These are phyloP conservation scores for Curvularia sp. DNA, from an alignment of 2,329 filamentous ascomycete species.

Conservation along the genomic window DNA sequence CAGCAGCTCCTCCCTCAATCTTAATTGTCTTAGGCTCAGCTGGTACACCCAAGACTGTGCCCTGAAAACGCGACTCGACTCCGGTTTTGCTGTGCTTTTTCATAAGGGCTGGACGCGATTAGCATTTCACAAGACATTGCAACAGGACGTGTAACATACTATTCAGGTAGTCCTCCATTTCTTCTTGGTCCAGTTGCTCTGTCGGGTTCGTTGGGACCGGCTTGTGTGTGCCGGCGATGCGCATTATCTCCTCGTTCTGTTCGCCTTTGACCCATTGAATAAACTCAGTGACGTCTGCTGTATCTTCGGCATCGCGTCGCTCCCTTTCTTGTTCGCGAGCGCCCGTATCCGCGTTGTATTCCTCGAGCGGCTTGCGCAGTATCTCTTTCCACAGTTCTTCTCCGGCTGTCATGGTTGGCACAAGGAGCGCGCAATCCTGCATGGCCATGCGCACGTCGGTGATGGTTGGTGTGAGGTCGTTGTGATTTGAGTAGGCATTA, in stretches of 20 bases:
- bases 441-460: conserved; percentile 86
- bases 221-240: conserved; percentile 73
- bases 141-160: conserved; percentile 33
- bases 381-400: conserved; percentile 71
- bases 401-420: conserved; percentile 69
- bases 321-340: conserved; percentile 53
- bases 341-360: conserved; percentile 51
- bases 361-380: conserved; percentile 54
- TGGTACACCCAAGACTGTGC: conserved; percentile 79
- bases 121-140: conserved; percentile 19
- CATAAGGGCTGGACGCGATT: conserved; percentile 69
- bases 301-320: conserved; percentile 71
- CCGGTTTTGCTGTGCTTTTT: conserved; percentile 91
- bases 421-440: conserved; percentile 77
- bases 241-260: conserved; percentile 78
- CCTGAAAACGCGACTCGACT: conserved; percentile 84
- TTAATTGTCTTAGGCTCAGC: conserved; percentile 74
- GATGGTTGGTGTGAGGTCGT: conserved; percentile 68
- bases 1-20: conserved; percentile 77
- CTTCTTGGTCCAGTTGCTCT: conserved; percentile 54
- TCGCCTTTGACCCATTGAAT: conserved; percentile 78
- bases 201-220: conserved; percentile 49
- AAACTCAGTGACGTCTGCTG: conserved; percentile 78
- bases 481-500: conserved; percentile 74
- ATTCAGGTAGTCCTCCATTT: conserved; percentile 58